Evolutionary conservation across 495 filamentous ascomycete genomes (phyloP).

Genomic region (Xylaria venustula): DNA sequence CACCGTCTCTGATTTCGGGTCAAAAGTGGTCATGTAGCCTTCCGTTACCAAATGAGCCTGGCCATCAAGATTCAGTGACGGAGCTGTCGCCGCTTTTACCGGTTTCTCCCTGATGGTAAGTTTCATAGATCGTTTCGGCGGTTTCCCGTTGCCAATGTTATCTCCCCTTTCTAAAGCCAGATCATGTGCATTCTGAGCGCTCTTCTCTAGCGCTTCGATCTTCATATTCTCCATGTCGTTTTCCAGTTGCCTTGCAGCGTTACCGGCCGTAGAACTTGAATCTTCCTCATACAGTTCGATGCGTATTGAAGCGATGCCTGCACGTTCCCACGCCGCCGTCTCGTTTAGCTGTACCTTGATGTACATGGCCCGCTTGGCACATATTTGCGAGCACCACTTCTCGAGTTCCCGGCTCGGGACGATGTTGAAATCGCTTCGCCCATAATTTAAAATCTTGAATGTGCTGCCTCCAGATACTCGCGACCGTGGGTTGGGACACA

Average conservation of each 20-base stretch:
- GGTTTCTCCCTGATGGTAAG: conserved; percentile 52
- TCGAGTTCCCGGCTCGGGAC: conserved; percentile 66
- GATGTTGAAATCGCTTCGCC: conserved; percentile 51
- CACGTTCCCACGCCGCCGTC: conserved; percentile 73
- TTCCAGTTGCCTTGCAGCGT: conserved; percentile 13
- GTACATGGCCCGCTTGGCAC: conserved; percentile 75
- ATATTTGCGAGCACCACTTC: conserved; percentile 83
- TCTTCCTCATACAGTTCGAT: conserved; percentile 58
- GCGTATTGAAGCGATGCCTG: conserved; percentile 40
- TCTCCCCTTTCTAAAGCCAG: conserved; percentile 58
- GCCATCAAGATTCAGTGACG: conserved; percentile 30
- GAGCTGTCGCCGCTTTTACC: conserved; percentile 27
- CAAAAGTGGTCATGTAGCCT: conserved; percentile 44
- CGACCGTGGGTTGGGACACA: conserved; percentile 63
- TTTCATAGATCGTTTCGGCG: conserved; percentile 24
- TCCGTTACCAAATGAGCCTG: conserved; percentile 46
- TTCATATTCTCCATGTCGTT: conserved; percentile 39
- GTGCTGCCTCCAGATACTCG: conserved; percentile 43
- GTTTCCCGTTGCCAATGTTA: conserved; percentile 10
- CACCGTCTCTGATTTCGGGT: conserved; percentile 11
- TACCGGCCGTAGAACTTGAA: conserved; percentile 17
- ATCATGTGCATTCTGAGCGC: conserved; percentile 33
- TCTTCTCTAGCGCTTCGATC: conserved; percentile 36
- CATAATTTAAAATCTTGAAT: conserved; percentile 46
- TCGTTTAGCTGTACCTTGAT: conserved; percentile 82